These are phyloP conservation scores for Pythium rhizo-oryzae DNA, from an alignment of 352 stramenopile genomes.

Conservation along the genomic window DNA sequence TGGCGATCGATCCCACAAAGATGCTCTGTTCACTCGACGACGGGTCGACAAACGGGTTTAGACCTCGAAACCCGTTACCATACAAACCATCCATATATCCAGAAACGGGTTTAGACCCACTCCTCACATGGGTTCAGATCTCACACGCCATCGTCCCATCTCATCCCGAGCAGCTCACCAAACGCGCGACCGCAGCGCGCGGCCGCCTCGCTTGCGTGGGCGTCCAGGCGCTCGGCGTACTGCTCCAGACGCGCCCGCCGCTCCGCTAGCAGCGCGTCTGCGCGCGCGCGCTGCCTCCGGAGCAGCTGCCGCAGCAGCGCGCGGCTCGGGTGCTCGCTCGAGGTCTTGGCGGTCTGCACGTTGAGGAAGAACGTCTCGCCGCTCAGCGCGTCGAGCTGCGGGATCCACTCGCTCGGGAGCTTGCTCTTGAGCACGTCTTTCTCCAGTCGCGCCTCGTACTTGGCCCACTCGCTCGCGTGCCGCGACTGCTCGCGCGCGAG, in stretches of 20 bases:
- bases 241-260: slow-evolving; percentile 29
- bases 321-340: slow-evolving; percentile 42
- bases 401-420: slow-evolving; percentile 44
- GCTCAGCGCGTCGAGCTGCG: slow-evolving; percentile 38
- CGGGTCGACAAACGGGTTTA: slow-evolving; percentile 19
- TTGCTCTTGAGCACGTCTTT: slow-evolving; percentile 43
- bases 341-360: slow-evolving; percentile 36
- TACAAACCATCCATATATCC: not conserved
- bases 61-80: slow-evolving; percentile 4
- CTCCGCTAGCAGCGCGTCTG: slow-evolving; percentile 30
- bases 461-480: slow-evolving; percentile 34
- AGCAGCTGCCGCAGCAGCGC: slow-evolving; percentile 35
- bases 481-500: slow-evolving; percentile 29
- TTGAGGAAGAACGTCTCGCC: slow-evolving; percentile 50
- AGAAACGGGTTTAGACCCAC: not conserved
- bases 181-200: not conserved
- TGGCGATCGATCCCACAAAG: not conserved
- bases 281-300: slow-evolving; percentile 33
- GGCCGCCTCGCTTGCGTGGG: slow-evolving; percentile 8
- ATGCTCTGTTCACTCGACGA: not conserved
- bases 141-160: not conserved
- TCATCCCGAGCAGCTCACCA: not conserved
- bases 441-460: slow-evolving; percentile 42
- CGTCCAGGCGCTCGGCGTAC: slow-evolving; percentile 31
- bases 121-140: slow-evolving; percentile 10